Evolutionary conservation across 768 basidiomycete species (phyloP).

Genomic region (Macrolepiota dolichaula): DNA sequence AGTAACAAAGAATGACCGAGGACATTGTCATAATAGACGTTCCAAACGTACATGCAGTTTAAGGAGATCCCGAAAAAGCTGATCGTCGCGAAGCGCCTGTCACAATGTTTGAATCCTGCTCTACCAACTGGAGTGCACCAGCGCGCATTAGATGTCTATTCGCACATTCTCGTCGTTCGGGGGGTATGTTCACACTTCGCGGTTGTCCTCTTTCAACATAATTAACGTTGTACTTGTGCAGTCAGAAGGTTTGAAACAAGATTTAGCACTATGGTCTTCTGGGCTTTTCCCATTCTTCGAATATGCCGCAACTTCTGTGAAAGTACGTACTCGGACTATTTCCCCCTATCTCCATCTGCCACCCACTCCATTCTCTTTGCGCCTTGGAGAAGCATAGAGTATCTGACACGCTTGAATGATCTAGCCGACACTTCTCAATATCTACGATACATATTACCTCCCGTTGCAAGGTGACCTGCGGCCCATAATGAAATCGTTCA

Average conservation of each 20-base stretch:
- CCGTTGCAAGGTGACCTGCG: constrained; percentile 79
- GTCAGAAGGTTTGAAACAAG: constrained; percentile 83
- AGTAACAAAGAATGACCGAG: neutral
- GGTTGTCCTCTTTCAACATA: constrained; percentile 4
- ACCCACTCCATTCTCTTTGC: neutral
- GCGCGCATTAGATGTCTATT: constrained; percentile 92
- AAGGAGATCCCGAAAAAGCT: constrained; percentile 95
- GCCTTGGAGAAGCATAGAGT: neutral
- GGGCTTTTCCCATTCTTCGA: constrained; percentile 99
- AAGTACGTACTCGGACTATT: constrained; percentile 41
- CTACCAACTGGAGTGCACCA: constrained; percentile 96
- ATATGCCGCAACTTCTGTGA: constrained; percentile 98
- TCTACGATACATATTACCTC: constrained; percentile 92
- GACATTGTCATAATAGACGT: constrained; percentile 50
- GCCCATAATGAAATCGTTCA: constrained; percentile 92
- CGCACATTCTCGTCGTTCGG: constrained; percentile 85
- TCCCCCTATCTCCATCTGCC: neutral
- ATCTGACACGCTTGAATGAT: neutral
- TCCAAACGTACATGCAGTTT: constrained; percentile 92
- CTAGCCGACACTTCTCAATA: constrained; percentile 81
- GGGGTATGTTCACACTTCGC: constrained; percentile 55
- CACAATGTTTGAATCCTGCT: constrained; percentile 98
- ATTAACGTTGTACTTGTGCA: constrained; percentile 26
- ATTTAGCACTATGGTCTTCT: constrained; percentile 91
- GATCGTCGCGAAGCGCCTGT: constrained; percentile 88